Evolutionary conservation across 257 asterid species (phyloP).

Genomic region (Nicotiana tomentosiformis): DNA sequence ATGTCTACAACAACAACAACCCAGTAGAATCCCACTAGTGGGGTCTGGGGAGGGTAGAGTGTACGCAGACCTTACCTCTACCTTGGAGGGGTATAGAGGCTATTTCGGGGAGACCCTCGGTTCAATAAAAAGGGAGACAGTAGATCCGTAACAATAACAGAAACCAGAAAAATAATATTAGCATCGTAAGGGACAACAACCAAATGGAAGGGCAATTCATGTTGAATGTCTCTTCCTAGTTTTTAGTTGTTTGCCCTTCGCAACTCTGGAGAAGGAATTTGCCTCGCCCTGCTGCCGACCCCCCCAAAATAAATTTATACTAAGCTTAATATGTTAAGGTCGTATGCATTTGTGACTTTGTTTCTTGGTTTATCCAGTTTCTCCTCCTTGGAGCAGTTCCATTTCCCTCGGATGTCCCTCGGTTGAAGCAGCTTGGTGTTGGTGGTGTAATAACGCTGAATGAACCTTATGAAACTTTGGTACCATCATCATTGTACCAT

Average conservation of each 20-base stretch:
- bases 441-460: slow-evolving; percentile 93
- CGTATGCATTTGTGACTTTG: background rate
- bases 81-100: no score
- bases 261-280: background rate
- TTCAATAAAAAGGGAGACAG: no score
- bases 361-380: slow-evolving; percentile 37
- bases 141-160: no score
- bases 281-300: background rate
- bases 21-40: no score
- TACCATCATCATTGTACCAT: slow-evolving; percentile 72
- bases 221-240: background rate
- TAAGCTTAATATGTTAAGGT: background rate
- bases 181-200: no score
- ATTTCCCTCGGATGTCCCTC: slow-evolving; percentile 79
- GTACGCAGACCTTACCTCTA: no score
- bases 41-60: no score
- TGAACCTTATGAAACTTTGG: slow-evolving; percentile 91
- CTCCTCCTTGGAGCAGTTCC: slow-evolving; percentile 94
- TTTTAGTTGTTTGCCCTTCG: background rate
- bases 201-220: background rate
- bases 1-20: background rate
- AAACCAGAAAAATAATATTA: no score
- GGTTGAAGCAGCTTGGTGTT: slow-evolving; percentile 89
- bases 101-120: no score
- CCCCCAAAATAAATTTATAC: background rate